A percentile compares a stretch with the other conserved stretches of the same genome.
Conservation (phyloP, 768 basidiomycete genomes). For the Amanita molliuscula region DNA sequence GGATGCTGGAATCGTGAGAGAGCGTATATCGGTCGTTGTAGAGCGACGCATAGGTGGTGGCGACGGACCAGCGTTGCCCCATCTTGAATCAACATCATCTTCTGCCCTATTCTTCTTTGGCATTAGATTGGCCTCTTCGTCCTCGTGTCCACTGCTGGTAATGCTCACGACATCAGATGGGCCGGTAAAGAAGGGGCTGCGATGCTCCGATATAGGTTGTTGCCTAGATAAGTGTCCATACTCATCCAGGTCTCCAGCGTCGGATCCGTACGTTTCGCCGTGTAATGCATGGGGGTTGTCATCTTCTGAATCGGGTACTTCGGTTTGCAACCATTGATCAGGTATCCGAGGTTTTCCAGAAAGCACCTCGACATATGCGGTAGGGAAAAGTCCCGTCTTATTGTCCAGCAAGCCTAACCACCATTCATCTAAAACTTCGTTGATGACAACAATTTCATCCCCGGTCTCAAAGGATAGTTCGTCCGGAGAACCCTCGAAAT, state of each 20-base stretch:
- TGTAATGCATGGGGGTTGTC: constrained; percentile 8
- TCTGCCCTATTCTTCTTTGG: constrained; percentile 7
- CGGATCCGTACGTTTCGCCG: neutral
- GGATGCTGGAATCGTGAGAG: neutral
- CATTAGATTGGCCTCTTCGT: constrained; percentile 18
- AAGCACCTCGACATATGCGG: constrained; percentile 55
- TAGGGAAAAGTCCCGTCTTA: constrained; percentile 72
- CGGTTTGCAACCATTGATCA: constrained; percentile 5
- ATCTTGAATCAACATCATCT: constrained; percentile 2
- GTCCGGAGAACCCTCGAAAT: constrained; percentile 66
- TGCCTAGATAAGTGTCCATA: constrained; percentile 37
- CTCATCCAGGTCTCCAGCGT: constrained; percentile 19
- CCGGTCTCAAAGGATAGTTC: constrained; percentile 71
- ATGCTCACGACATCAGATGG: constrained; percentile 31
- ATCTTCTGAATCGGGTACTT: constrained; percentile 7
- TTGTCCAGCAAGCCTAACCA: constrained; percentile 78
- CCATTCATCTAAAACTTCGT: constrained; percentile 84
- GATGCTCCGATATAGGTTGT: constrained; percentile 27
- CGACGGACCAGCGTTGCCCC: neutral
- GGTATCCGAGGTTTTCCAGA: constrained; percentile 19
- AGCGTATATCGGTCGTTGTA: neutral
- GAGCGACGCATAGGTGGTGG: constrained; percentile 1
- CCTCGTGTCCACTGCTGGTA: constrained; percentile 36
- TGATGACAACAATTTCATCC: constrained; percentile 64
- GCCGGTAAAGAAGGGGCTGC: constrained; percentile 34